These are phyloP conservation scores for Senecio squalidus DNA, from an alignment of 140 eudicot genomes.

Conservation along the genomic window DNA sequence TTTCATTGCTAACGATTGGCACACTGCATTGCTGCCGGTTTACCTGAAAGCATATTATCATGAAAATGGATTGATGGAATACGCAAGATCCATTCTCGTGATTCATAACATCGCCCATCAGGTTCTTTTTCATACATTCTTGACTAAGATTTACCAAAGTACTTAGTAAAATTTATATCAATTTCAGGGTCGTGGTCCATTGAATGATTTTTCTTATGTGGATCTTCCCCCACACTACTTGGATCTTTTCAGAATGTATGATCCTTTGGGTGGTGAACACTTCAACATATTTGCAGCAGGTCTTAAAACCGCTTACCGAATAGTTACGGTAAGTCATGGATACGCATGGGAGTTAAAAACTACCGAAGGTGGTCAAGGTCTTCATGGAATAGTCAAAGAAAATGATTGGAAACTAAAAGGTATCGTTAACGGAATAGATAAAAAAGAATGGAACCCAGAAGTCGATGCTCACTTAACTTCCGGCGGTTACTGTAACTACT, in stretches of 20 bases:
- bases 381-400: conserved; percentile 69
- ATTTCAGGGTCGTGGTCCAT: conserved; percentile 91
- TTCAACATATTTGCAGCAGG: conserved; percentile 95
- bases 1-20: conserved; percentile 99
- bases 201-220: conserved; percentile 61
- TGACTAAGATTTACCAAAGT: not conserved
- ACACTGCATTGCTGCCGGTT: conserved; percentile 92
- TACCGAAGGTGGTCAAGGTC: conserved; percentile 88
- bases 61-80: conserved; percentile 83
- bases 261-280: conserved; percentile 94
- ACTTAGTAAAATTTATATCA: not conserved
- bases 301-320: conserved; percentile 71
- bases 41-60: conserved; percentile 96
- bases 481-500: conserved; percentile 80
- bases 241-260: conserved; percentile 70
- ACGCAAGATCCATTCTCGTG: conserved; percentile 84
- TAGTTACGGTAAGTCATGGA: conserved; percentile 92
- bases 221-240: conserved; percentile 83
- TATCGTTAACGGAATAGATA: conserved; percentile 84
- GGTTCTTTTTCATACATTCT: conserved; percentile 36
- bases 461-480: conserved; percentile 64
- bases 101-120: conserved; percentile 96
- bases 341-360: conserved; percentile 96
- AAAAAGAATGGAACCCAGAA: conserved; percentile 78
- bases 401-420: conserved; percentile 90